Evolutionary conservation across 2,329 filamentous ascomycete species (phyloP).

Genomic region (Verticillium isaacii): DNA sequence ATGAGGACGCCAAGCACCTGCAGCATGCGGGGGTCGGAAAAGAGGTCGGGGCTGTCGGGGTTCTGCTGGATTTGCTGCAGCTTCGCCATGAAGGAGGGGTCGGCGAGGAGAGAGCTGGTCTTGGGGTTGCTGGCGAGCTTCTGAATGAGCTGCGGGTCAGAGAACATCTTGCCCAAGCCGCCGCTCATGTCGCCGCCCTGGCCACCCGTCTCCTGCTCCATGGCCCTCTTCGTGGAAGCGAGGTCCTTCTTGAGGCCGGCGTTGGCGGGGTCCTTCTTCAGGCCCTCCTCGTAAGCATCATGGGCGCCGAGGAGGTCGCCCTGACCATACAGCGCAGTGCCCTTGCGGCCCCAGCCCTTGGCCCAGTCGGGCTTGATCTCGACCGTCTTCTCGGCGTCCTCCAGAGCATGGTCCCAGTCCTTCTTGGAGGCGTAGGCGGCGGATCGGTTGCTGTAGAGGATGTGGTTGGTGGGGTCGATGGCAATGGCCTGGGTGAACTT

Average conservation of each 20-base stretch:
- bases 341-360: slow-evolving; percentile 93
- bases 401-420: slow-evolving; percentile 77
- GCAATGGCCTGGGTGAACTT: slow-evolving; percentile 94
- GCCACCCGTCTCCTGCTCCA: slow-evolving; percentile 63
- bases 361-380: slow-evolving; percentile 97
- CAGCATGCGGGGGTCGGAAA: slow-evolving; percentile 87
- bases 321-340: slow-evolving; percentile 80
- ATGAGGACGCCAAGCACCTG: slow-evolving; percentile 91
- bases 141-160: slow-evolving; percentile 80
- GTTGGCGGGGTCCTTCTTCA: slow-evolving; percentile 88
- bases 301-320: slow-evolving; percentile 80
- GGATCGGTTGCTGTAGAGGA: slow-evolving; percentile 96
- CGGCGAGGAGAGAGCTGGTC: slow-evolving; percentile 75
- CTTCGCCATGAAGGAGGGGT: slow-evolving; percentile 86
- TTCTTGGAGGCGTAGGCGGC: slow-evolving; percentile 83
- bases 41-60: slow-evolving; percentile 73
- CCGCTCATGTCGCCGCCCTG: slow-evolving; percentile 59
- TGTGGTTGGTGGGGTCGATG: slow-evolving; percentile 84
- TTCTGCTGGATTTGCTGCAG: slow-evolving; percentile 77
- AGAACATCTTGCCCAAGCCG: slow-evolving; percentile 90
- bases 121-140: slow-evolving; percentile 95
- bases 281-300: slow-evolving; percentile 89
- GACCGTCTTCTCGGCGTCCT: slow-evolving; percentile 89
- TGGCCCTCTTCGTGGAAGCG: slow-evolving; percentile 78
- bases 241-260: slow-evolving; percentile 88